These are phyloP conservation scores for Globisporangium spinosum DNA, from an alignment of 352 stramenopile species.

Conservation along the genomic window DNA sequence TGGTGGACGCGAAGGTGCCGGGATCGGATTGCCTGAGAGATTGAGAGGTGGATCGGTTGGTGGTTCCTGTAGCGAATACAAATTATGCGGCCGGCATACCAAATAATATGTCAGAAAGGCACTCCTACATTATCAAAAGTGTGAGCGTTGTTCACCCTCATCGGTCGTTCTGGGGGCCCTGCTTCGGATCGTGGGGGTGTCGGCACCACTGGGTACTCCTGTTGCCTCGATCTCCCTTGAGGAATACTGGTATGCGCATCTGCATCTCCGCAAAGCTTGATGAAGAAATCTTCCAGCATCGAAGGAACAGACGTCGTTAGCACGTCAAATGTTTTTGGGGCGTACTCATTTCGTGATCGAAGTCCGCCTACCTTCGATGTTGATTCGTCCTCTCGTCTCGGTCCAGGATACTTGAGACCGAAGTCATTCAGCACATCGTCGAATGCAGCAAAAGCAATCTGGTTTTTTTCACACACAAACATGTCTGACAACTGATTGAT, in stretches of 20 bases:
- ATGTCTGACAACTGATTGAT: no score
- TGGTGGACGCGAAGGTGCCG: constrained; percentile 28
- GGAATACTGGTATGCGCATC: constrained; percentile 44
- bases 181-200: constrained; percentile 7
- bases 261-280: constrained; percentile 62
- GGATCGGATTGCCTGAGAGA: constrained; percentile 20
- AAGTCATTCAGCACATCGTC: constrained; percentile 73
- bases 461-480: no score
- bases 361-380: constrained; percentile 55
- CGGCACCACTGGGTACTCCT: constrained; percentile 4
- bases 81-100: not conserved
- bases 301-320: not conserved
- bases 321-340: not conserved
- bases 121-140: not conserved
- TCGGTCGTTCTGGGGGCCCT: constrained; percentile 1
- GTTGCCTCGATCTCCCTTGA: constrained; percentile 13
- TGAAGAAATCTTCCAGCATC: constrained; percentile 56
- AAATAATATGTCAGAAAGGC: not conserved
- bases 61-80: constrained; percentile 19
- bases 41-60: constrained; percentile 14
- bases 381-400: constrained; percentile 51
- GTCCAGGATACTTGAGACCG: constrained; percentile 50
- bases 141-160: not conserved
- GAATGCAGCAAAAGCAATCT: constrained; percentile 66
- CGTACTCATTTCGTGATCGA: not conserved